Conservation (phyloP, 116 monocot species). For the Posidonia oceanica region DNA sequence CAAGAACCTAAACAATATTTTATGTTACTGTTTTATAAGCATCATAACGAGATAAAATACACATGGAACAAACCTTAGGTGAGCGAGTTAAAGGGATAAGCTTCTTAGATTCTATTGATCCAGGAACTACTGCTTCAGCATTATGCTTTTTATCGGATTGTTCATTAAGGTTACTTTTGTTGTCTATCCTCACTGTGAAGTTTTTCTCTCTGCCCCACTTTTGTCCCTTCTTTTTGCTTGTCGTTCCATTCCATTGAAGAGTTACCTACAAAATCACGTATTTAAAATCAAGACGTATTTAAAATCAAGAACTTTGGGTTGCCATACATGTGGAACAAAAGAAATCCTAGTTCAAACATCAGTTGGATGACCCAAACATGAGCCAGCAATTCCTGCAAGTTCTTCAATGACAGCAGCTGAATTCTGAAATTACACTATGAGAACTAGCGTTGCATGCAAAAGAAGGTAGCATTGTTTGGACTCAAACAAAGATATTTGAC, state of each 20-base stretch:
- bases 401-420: too few relatives aligned
- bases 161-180: conserved; percentile 9
- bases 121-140: conserved; percentile 8
- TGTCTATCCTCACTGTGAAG: conserved; percentile 6
- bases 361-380: not conserved
- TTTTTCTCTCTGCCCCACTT: conserved; percentile 71
- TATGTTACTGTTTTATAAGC: conserved; percentile 1
- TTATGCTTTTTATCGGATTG: conserved; percentile 4
- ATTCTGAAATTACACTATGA: too few relatives aligned
- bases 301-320: not conserved
- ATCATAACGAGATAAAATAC: not conserved
- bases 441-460: too few relatives aligned
- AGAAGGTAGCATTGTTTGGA: too few relatives aligned
- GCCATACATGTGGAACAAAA: not conserved
- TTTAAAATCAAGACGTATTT: not conserved
- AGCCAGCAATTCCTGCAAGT: too few relatives aligned
- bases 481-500: too few relatives aligned
- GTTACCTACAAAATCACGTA: conserved; percentile 21
- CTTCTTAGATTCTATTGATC: conserved; percentile 41
- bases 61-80: conserved; percentile 51
- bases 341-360: not conserved
- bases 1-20: too few relatives aligned
- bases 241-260: conserved; percentile 81
- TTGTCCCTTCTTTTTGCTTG: conserved; percentile 77
- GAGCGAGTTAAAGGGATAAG: conserved; percentile 39